phyloP scores from a whole-genome alignment of 805 yeast genomes.

The Ogataea nakhonphanomensis region DNA sequence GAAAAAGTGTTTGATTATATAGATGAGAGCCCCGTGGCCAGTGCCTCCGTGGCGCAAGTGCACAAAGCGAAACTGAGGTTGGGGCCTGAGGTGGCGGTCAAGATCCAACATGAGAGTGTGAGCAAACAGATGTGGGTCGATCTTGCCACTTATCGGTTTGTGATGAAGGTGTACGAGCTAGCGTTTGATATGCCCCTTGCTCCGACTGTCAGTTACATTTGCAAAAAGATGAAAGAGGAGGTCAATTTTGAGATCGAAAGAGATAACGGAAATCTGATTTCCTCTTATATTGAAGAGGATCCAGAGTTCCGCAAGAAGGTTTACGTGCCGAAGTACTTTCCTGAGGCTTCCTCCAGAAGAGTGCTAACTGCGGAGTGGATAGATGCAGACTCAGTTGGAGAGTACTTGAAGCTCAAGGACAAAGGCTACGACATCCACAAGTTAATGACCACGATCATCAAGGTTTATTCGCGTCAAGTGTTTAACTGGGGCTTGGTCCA shows the following conservation, averaged over 20 bases:
- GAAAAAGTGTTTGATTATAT: constrained; percentile 39
- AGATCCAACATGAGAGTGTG: constrained; percentile 64
- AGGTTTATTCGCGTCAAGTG: constrained; percentile 53
- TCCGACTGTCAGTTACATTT: constrained; percentile 53
- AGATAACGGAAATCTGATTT: constrained; percentile 45
- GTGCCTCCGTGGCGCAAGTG: constrained; percentile 75
- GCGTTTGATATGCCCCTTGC: constrained; percentile 64
- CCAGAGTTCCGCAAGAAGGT: constrained; percentile 38
- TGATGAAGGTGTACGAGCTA: constrained; percentile 51
- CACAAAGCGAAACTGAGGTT: constrained; percentile 47
- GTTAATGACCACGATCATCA: constrained; percentile 50
- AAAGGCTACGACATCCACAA: constrained; percentile 37
- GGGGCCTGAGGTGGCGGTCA: constrained; percentile 58
- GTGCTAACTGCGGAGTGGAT: constrained; percentile 74
- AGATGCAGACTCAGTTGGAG: constrained; percentile 60
- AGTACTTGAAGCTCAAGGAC: constrained; percentile 39
- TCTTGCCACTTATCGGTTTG: constrained; percentile 50
- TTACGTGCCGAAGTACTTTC: constrained; percentile 54
- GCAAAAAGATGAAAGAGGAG: constrained; percentile 56
- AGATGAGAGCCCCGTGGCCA: constrained; percentile 61
- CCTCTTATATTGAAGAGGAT: constrained; percentile 40
- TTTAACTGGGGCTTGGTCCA: constrained; percentile 68
- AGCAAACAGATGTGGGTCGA: constrained; percentile 59
- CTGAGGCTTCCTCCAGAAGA: constrained; percentile 43
- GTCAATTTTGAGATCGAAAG: constrained; percentile 59